Evolutionary conservation across 139 green algal genomes (phyloP).

Genomic region (Asterochloris sp.): DNA sequence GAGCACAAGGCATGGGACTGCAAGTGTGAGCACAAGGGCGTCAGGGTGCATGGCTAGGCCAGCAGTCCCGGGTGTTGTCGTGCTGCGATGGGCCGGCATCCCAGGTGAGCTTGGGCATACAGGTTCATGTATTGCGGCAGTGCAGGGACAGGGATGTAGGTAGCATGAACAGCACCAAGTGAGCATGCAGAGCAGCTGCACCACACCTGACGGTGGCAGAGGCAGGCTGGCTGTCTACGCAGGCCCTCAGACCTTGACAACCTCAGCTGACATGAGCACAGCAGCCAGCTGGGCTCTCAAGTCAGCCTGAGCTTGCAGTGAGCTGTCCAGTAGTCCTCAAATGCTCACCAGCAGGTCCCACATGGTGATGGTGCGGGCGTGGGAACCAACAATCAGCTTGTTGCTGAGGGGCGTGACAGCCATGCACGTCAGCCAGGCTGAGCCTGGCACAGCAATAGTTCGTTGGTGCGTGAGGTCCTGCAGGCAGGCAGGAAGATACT

Average conservation of each 20-base stretch:
- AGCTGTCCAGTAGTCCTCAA: conserved; percentile 15
- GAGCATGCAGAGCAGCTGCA: too few species aligned
- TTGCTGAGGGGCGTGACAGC: conserved; percentile 44
- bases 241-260: background rate
- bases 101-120: background rate
- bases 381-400: conserved; percentile 47
- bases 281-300: background rate
- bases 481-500: background rate
- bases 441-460: background rate
- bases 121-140: background rate
- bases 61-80: background rate
- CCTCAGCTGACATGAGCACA: background rate
- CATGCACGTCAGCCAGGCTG: conserved; percentile 42
- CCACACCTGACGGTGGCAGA: background rate
- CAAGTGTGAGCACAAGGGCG: background rate
- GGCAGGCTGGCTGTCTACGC: background rate
- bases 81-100: background rate
- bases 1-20: background rate
- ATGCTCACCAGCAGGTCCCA: conserved; percentile 44
- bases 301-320: background rate
- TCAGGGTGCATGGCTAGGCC: background rate
- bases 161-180: too few species aligned
- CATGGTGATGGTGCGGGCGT: conserved; percentile 51
- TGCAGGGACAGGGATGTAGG: too few species aligned
- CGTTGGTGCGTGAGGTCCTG: background rate